These are phyloP conservation scores for Xylariaceae sp. DNA, from an alignment of 2,329 filamentous ascomycete genomes.

Conservation along the genomic window DNA sequence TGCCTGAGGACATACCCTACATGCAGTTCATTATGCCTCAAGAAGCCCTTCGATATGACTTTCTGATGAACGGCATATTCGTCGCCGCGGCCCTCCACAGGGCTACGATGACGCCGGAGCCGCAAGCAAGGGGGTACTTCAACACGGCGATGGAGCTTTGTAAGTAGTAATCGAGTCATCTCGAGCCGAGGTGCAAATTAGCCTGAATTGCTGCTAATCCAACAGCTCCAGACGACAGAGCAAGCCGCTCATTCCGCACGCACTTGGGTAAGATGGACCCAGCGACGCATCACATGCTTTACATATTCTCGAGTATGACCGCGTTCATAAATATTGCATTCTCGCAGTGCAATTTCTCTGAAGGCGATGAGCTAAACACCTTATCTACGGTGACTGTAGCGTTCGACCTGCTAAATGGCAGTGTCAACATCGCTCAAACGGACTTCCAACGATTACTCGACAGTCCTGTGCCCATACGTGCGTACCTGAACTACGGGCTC, in stretches of 20 bases:
- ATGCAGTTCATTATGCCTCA: constrained; percentile 44
- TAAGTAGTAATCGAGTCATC: constrained; percentile 13
- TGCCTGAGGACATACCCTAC: constrained; percentile 45
- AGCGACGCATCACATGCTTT: constrained; percentile 39
- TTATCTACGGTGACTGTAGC: constrained; percentile 34
- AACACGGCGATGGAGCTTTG: constrained; percentile 43
- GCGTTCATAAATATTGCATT: constrained; percentile 39
- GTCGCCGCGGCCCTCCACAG: constrained; percentile 45
- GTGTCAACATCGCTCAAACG: constrained; percentile 34
- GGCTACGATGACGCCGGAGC: constrained; percentile 29
- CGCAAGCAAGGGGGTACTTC: constrained; percentile 35
- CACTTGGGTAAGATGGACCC: constrained; percentile 38
- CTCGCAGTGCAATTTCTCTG: constrained; percentile 31
- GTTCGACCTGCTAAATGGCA: constrained; percentile 37
- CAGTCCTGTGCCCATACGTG: constrained; percentile 34
- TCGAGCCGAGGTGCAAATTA: background rate
- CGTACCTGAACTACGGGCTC: constrained; percentile 31
- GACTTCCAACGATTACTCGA: constrained; percentile 35
- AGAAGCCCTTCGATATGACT: constrained; percentile 46
- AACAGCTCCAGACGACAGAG: constrained; percentile 34
- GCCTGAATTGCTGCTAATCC: background rate
- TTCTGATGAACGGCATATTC: constrained; percentile 47
- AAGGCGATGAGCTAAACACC: constrained; percentile 24
- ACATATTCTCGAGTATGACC: constrained; percentile 41
- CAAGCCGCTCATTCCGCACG: constrained; percentile 41